Evolutionary conservation across 192 early-diverging fungal species (phyloP).

Genomic region (Coemansia sp.): DNA sequence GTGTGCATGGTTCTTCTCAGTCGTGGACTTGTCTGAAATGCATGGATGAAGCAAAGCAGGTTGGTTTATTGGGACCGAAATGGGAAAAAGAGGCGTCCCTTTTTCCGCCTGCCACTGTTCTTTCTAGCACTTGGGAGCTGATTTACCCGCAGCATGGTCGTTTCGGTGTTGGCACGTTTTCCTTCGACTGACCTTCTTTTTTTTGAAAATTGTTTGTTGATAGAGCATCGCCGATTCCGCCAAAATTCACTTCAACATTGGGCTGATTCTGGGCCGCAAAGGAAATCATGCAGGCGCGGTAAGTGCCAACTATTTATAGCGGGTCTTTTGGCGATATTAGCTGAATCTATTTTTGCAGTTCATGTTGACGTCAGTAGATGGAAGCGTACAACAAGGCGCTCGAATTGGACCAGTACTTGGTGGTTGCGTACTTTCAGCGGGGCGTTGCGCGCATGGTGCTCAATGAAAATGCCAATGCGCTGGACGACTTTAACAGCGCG

Average conservation of each 20-base stretch:
- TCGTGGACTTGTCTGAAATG: too few relatives aligned
- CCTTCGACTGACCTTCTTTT: not conserved
- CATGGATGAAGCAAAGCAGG: too few relatives aligned
- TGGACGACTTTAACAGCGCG: conserved; percentile 79
- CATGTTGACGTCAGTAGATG: conserved; percentile 57
- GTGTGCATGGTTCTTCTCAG: not conserved
- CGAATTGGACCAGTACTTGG: conserved; percentile 81
- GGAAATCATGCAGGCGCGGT: conserved; percentile 80
- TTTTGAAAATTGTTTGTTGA: not conserved
- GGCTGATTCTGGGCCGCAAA: conserved; percentile 72
- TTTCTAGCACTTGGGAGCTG: not conserved
- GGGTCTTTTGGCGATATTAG: not conserved
- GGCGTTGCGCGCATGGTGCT: conserved; percentile 79
- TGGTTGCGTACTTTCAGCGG: conserved; percentile 90
- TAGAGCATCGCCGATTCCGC: conserved; percentile 78
- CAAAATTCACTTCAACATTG: conserved; percentile 97
- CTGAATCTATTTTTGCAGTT: conserved; percentile 2
- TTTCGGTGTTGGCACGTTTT: not conserved
- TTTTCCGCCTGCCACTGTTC: not conserved
- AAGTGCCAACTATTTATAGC: conserved; percentile 51
- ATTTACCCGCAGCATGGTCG: not conserved
- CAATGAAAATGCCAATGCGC: conserved; percentile 67
- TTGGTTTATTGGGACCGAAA: too few relatives aligned
- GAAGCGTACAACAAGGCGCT: conserved; percentile 71
- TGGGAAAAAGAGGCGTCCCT: too few relatives aligned